Evolutionary conservation across 2,329 filamentous ascomycete species (phyloP).

Genomic region (Talaromyces sp.): DNA sequence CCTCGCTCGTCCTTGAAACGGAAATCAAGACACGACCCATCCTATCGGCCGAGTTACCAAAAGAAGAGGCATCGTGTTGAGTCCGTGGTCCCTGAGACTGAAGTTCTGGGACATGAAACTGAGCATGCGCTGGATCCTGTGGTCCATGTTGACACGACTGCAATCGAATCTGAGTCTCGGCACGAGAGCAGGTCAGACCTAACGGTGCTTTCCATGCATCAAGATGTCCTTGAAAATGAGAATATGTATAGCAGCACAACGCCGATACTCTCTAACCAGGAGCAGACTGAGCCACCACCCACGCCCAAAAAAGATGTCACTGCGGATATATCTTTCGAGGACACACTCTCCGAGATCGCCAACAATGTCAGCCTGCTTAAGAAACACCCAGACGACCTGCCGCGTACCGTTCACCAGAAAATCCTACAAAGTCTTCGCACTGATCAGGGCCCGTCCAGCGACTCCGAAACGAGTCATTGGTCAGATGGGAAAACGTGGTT

Average conservation of each 20-base stretch:
- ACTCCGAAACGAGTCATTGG: conserved; percentile 9
- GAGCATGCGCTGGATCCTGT: background rate
- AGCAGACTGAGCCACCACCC: background rate
- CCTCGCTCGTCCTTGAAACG: background rate
- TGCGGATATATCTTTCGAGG: background rate
- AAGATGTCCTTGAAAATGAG: background rate
- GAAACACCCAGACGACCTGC: background rate
- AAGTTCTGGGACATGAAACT: background rate
- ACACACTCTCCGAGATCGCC: background rate
- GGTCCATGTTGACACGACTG: background rate
- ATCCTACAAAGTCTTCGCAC: conserved; percentile 7
- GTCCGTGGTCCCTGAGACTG: background rate
- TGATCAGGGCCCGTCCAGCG: background rate
- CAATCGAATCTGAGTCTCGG: background rate
- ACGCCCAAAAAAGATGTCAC: background rate
- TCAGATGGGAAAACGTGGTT: conserved; percentile 21
- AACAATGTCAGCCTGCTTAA: background rate
- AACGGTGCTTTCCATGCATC: background rate
- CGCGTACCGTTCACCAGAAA: background rate
- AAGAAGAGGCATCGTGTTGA: background rate
- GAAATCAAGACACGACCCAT: background rate
- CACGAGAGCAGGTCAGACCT: background rate
- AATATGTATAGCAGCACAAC: background rate
- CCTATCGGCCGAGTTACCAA: background rate
- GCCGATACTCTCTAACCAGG: background rate